A percentile compares a stretch with the other conserved stretches of the same genome.
These are phyloP conservation scores for Gryganskiella cystojenkinii DNA, from an alignment of 192 early-diverging fungal species.

Conservation along the genomic window DNA sequence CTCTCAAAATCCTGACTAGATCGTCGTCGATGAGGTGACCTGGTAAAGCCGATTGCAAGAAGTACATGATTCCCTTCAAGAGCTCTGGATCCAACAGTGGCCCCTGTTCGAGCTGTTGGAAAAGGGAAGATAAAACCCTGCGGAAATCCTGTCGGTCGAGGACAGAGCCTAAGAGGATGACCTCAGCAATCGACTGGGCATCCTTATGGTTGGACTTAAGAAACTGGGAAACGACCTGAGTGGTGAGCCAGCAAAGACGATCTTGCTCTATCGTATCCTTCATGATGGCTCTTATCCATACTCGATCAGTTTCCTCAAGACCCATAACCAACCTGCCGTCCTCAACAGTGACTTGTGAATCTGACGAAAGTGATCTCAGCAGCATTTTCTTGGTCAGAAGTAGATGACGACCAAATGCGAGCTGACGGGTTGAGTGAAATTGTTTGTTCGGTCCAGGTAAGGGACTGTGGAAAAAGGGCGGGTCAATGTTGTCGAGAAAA, in stretches of 20 bases:
- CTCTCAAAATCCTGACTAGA: not conserved
- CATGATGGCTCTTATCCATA: not conserved
- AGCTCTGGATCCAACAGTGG: not conserved
- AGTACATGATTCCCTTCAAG: not conserved
- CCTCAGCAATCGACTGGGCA: not conserved
- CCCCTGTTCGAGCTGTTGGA: not conserved
- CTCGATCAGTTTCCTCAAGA: not conserved
- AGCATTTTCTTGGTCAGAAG: not conserved
- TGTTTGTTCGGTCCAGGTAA: not conserved
- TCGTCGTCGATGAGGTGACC: constrained; percentile 2
- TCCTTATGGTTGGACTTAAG: constrained; percentile 5
- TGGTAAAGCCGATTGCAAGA: not conserved
- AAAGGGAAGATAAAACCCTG: not conserved
- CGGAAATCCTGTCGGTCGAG: constrained; percentile 4
- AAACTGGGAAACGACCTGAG: not conserved
- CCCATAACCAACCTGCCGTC: not conserved
- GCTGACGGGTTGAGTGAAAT: constrained; percentile 6
- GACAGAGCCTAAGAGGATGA: not conserved
- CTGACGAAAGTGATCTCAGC: not conserved
- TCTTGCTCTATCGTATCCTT: constrained; percentile 5
- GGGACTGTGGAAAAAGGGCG: not conserved
- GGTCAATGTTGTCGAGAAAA: not conserved
- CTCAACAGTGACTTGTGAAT: not conserved
- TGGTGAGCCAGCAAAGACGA: not conserved
- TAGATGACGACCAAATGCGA: constrained; percentile 1